Base-by-base conservation (phyloP, 371 early-diverging fungal genomes). In the Actinomortierella ambigua region DNA sequence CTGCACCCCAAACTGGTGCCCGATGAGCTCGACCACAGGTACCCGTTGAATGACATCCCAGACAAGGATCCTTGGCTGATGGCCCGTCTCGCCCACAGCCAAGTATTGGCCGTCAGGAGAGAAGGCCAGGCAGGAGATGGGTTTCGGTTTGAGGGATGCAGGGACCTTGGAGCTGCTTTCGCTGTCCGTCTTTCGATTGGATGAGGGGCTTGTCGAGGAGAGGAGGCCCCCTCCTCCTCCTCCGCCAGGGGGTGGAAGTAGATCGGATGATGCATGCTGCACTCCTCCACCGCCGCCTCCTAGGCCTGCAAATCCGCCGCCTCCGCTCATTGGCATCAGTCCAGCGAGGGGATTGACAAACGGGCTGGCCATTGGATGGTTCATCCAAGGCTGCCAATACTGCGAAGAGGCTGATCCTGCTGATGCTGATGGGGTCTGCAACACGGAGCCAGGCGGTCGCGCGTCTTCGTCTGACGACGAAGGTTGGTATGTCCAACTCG, bases 81-180 rank as follows among this genome's bases (percentile, higher is more conserved):
- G 93, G 5, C 95, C 95, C 58, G 86, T 80, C 93, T 93, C 93
- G 42, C 92, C 93, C 46, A 88, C 89, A 23, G 94, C 94, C 20
- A 95, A 68, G 59, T 84, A 88, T 28, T 85, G 81, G 3, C 92
- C 93, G 77, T 93, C 92, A 1, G 86, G 81, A 2, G 93, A 90
- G 58, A 92, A 91, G 1, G 91, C 83, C 29, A 94, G 68, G 55
- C 93, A 90, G 34, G 92, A 87, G 43, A 93, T 82, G 1, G 90
- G 79, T 65, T 91, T 93, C 28, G 84, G 85, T 56, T 85, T 82
- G 54, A 70, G n/a, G 41, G 42, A 49, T 50, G 56, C 50, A 26
- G 63, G 8, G 22, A 47, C 41, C 46, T 57, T 23, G 22, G 57
- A 34, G 11, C 34, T 34, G 11, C 34, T 34, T 11, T 34, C 34